Percentiles rank a stretch among this genome's conserved stretches.
Conservation (phyloP, 1,284 basidiomycete genomes). For the Agaricales sp. region DNA sequence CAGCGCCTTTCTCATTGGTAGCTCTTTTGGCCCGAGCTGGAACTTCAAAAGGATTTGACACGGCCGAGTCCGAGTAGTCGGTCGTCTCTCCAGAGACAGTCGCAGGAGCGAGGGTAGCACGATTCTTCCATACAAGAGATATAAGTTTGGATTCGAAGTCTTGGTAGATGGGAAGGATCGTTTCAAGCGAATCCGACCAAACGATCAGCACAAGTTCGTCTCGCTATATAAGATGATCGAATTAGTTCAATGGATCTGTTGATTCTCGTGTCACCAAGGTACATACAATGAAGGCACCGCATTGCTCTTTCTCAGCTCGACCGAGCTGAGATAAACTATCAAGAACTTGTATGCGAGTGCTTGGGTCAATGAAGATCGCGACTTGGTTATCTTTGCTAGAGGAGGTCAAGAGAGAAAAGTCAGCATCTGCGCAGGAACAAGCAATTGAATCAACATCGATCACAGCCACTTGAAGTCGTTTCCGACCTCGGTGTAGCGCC, state of each 20-base stretch:
- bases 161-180: conserved; percentile 58
- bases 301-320: conserved; percentile 74
- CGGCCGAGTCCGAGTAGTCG: conserved; percentile 7
- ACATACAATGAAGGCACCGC: conserved; percentile 73
- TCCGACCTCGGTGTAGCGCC: conserved; percentile 2
- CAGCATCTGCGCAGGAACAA: not conserved
- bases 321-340: conserved; percentile 62
- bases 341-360: conserved; percentile 64
- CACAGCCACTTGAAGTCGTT: conserved; percentile 1
- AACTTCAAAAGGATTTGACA: too few relatives aligned
- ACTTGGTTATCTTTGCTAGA: conserved; percentile 37
- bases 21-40: too few relatives aligned
- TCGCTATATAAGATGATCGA: conserved; percentile 40
- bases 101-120: conserved; percentile 26
- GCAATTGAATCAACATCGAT: not conserved
- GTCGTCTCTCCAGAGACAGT: conserved; percentile 21
- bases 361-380: conserved; percentile 54
- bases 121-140: conserved; percentile 54
- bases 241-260: not conserved
- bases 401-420: conserved; percentile 5
- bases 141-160: conserved; percentile 77
- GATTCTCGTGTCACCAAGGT: too few relatives aligned
- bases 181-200: conserved; percentile 69
- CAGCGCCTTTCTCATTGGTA: too few relatives aligned
- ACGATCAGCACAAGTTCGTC: conserved; percentile 68